These are phyloP conservation scores for Abrus pulchellus DNA, from an alignment of 306 rosid genomes.

Conservation along the genomic window DNA sequence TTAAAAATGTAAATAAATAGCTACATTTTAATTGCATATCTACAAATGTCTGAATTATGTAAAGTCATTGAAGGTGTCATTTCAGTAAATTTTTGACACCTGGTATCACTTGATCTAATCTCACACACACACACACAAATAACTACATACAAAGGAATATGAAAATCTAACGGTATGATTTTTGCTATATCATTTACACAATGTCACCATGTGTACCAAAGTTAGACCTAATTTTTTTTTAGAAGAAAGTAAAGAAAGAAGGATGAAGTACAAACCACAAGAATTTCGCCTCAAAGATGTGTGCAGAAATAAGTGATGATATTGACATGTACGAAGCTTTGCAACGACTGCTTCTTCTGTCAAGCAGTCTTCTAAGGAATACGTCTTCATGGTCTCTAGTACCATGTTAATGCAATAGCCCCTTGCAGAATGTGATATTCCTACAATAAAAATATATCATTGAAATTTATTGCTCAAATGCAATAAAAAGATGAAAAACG, in stretches of 20 bases:
- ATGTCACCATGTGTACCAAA: conserved; percentile 4
- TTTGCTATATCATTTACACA: neutral
- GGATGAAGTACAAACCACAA: conserved; percentile 65
- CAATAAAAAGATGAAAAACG: conserved; percentile 10
- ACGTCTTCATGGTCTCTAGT: conserved; percentile 94
- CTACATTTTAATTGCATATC: no score
- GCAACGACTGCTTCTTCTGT: conserved; percentile 94
- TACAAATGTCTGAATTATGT: no score
- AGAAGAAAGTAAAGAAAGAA: neutral
- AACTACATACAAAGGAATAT: neutral
- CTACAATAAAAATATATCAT: conserved; percentile 54
- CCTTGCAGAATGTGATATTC: conserved; percentile 92
- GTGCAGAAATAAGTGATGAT: conserved; percentile 88
- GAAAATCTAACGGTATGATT: neutral
- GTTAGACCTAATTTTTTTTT: neutral
- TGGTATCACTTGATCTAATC: no score
- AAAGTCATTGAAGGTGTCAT: no score
- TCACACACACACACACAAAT: neutral
- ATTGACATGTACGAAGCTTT: conserved; percentile 92
- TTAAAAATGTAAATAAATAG: no score
- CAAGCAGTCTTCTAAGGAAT: conserved; percentile 85
- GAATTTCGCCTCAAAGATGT: conserved; percentile 77
- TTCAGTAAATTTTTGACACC: no score
- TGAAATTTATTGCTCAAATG: conserved; percentile 23
- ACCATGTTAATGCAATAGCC: conserved; percentile 87